These are phyloP conservation scores for Cladosporium oxysporum DNA, from an alignment of 2,329 filamentous ascomycete genomes.

Conservation along the genomic window DNA sequence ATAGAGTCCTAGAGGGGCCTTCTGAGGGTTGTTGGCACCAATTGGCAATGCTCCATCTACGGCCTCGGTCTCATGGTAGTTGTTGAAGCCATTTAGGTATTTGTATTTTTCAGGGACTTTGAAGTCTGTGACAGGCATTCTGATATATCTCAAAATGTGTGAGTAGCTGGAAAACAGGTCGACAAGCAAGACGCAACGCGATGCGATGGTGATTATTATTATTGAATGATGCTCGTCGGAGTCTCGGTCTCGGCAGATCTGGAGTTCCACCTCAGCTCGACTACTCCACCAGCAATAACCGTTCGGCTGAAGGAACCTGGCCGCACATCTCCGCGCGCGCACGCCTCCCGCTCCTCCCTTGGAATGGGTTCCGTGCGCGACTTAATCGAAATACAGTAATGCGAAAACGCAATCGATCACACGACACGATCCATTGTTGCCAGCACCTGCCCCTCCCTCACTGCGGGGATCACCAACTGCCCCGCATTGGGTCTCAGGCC, in stretches of 20 bases:
- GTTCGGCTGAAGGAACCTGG: slow-evolving; percentile 2
- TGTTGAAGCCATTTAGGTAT: slow-evolving; percentile 78
- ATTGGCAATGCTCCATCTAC: slow-evolving; percentile 72
- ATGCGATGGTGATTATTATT: slow-evolving; percentile 2
- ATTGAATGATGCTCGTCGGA: neutral
- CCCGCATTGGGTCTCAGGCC: slow-evolving; percentile 10
- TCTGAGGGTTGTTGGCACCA: slow-evolving; percentile 79
- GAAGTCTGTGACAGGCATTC: slow-evolving; percentile 67
- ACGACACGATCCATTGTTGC: neutral
- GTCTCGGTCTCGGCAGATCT: slow-evolving; percentile 1
- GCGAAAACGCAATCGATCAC: slow-evolving; percentile 9
- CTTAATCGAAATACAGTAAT: neutral
- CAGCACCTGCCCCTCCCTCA: slow-evolving; percentile 16
- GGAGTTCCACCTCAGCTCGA: neutral
- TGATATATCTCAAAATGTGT: slow-evolving; percentile 23
- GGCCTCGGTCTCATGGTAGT: slow-evolving; percentile 79
- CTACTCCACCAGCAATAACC: slow-evolving; percentile 9
- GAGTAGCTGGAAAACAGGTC: neutral
- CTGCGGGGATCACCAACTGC: slow-evolving; percentile 11
- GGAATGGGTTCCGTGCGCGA: slow-evolving; percentile 5
- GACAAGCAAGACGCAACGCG: neutral
- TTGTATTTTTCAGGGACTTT: slow-evolving; percentile 66
- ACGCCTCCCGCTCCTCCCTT: neutral
- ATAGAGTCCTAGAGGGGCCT: slow-evolving; percentile 75
- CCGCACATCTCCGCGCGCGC: slow-evolving; percentile 6